Conservation (phyloP, 192 early-diverging fungal species). For the Mortierella alpina region DNA sequence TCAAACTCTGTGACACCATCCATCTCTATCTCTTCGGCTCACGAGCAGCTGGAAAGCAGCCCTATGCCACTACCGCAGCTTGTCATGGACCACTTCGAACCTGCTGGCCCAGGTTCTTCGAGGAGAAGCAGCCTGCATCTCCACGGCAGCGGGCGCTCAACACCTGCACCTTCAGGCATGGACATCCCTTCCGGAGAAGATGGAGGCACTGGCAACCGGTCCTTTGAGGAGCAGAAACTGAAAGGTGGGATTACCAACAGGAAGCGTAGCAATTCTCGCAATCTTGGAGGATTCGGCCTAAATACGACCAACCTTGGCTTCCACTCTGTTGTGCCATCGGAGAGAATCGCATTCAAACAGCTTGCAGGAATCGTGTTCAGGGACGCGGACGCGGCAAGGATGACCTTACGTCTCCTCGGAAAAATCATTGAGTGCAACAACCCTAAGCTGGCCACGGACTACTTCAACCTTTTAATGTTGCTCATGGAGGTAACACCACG, state of each 20-base stretch:
- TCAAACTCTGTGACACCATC: constrained; percentile 18
- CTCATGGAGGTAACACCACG: constrained; percentile 58
- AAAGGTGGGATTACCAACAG: constrained; percentile 31
- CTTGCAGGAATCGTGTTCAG: constrained; percentile 53
- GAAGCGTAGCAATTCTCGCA: constrained; percentile 55
- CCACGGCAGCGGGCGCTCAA: constrained; percentile 24
- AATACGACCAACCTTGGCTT: constrained; percentile 52
- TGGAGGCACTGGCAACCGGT: neutral
- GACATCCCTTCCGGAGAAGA: neutral
- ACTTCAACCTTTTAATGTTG: constrained; percentile 55
- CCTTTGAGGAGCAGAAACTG: constrained; percentile 11
- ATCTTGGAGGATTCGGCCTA: constrained; percentile 54
- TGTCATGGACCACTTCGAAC: constrained; percentile 14
- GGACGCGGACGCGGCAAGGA: constrained; percentile 54
- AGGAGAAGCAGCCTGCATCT: constrained; percentile 27
- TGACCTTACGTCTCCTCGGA: constrained; percentile 50
- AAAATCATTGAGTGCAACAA: constrained; percentile 47
- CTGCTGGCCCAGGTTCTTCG: constrained; percentile 18
- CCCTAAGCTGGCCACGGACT: constrained; percentile 48
- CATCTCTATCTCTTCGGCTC: constrained; percentile 28
- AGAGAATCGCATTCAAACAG: constrained; percentile 44
- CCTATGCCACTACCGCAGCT: neutral
- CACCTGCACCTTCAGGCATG: constrained; percentile 5
- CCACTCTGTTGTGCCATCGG: constrained; percentile 37
- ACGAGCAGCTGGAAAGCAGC: constrained; percentile 6